A percentile compares a stretch with the other conserved stretches of the same genome.
Conservation (phyloP, 108 stramenopile species). For the Schizochytrium sp. region DNA sequence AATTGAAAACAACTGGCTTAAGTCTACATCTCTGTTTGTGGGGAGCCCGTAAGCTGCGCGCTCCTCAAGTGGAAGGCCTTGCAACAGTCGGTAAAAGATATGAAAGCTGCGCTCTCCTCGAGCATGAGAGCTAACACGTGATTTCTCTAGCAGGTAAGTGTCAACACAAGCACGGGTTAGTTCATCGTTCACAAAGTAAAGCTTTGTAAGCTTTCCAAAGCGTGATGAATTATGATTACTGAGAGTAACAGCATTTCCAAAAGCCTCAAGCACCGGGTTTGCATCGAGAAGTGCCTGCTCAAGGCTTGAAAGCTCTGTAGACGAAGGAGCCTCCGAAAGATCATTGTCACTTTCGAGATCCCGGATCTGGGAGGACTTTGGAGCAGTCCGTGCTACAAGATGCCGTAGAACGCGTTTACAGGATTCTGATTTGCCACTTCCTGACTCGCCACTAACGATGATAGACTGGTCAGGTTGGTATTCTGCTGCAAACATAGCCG, state of each 20-base stretch:
- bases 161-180: constrained; percentile 64
- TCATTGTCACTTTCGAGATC: background rate
- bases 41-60: constrained; percentile 1
- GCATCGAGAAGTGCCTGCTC: constrained; percentile 38
- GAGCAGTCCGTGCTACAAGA: constrained; percentile 15
- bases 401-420: constrained; percentile 61
- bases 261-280: constrained; percentile 67
- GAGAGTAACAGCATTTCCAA: constrained; percentile 64
- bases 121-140: constrained; percentile 71
- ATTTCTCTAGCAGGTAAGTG: constrained; percentile 78
- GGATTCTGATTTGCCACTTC: constrained; percentile 64
- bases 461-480: constrained; percentile 58
- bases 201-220: constrained; percentile 64
- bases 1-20: background rate
- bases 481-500: background rate
- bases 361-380: background rate
- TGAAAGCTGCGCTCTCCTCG: constrained; percentile 79
- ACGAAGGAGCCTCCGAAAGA: too few relatives aligned
- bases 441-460: constrained; percentile 64
- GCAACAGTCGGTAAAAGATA: constrained; percentile 76
- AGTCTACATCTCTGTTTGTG: too few relatives aligned
- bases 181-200: constrained; percentile 52
- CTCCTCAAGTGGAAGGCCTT: constrained; percentile 35
- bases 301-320: background rate
- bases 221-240: constrained; percentile 64